Evolutionary conservation across 345 rosid species (phyloP).

Genomic region (Pelargonium nanum): DNA sequence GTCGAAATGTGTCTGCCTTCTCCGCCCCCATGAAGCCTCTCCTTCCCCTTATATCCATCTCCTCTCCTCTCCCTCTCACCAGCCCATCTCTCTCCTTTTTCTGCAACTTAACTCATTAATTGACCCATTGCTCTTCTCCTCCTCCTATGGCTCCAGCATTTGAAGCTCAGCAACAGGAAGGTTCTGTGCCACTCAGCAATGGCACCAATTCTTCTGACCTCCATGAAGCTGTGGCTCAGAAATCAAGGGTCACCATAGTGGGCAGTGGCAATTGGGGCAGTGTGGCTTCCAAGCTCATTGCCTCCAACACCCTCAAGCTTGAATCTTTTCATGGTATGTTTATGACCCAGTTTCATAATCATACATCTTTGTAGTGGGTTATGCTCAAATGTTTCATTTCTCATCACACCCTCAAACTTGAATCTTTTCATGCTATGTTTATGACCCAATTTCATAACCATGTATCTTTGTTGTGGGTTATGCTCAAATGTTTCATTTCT

Average conservation of each 20-base stretch:
- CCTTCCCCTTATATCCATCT: not conserved
- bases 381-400: not conserved
- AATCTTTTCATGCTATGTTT: conserved; percentile 3
- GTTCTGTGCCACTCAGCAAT: not conserved
- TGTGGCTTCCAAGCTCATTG: conserved; percentile 94
- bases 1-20: conserved; percentile 23
- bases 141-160: not conserved
- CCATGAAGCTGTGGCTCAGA: conserved; percentile 2
- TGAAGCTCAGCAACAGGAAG: not conserved
- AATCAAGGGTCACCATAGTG: conserved; percentile 66
- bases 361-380: too few relatives aligned
- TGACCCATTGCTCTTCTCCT: not conserved
- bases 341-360: not conserved
- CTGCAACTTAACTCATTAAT: not conserved
- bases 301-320: conserved; percentile 68
- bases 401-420: conserved; percentile 44
- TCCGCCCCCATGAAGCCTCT: conserved; percentile 12
- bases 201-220: conserved; percentile 5
- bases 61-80: not conserved
- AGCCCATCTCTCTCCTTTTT: not conserved
- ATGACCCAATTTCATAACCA: not conserved
- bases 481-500: not conserved
- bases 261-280: conserved; percentile 99
- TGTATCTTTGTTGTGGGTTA: not conserved
- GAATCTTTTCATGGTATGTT: conserved; percentile 60